Evolutionary conservation across 345 rosid species (phyloP).

Genomic region (Camelina laxa): DNA sequence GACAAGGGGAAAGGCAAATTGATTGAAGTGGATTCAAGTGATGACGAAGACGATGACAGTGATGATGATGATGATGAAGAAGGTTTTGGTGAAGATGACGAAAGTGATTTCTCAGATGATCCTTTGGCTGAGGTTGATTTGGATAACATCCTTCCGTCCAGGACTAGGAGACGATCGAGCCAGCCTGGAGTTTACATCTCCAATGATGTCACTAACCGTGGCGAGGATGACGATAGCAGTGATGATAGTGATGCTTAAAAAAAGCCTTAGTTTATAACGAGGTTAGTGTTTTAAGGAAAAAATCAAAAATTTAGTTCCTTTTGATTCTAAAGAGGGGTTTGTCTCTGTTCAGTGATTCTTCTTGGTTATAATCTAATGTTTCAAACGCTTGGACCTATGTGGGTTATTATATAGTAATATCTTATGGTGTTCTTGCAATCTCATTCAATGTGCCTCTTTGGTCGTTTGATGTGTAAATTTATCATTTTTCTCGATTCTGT

Average conservation of each 20-base stretch:
- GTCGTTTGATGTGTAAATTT: constrained; percentile 9
- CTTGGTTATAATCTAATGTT: constrained; percentile 27
- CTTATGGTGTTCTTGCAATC: constrained; percentile 28
- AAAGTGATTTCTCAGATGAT: constrained; percentile 82
- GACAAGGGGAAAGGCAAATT: constrained; percentile 52
- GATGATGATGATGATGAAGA: constrained; percentile 54
- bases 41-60: constrained; percentile 54
- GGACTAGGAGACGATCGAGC: constrained; percentile 66
- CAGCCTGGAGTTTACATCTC: constrained; percentile 65
- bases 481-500: background rate
- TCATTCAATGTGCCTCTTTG: constrained; percentile 4
- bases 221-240: constrained; percentile 44
- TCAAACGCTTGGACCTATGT: constrained; percentile 24
- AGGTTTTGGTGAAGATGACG: constrained; percentile 51
- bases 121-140: constrained; percentile 95
- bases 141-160: constrained; percentile 85
- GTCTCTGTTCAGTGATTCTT: constrained; percentile 28
- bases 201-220: constrained; percentile 37
- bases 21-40: constrained; percentile 56
- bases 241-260: constrained; percentile 53
- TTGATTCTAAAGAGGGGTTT: constrained; percentile 24
- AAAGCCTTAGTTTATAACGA: constrained; percentile 11
- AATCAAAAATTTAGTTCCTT: constrained; percentile 16
- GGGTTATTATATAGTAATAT: constrained; percentile 13
- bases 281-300: constrained; percentile 32